Base-by-base conservation (phyloP, 2,329 filamentous ascomycete genomes). In the Apiospora saccharicola region DNA sequence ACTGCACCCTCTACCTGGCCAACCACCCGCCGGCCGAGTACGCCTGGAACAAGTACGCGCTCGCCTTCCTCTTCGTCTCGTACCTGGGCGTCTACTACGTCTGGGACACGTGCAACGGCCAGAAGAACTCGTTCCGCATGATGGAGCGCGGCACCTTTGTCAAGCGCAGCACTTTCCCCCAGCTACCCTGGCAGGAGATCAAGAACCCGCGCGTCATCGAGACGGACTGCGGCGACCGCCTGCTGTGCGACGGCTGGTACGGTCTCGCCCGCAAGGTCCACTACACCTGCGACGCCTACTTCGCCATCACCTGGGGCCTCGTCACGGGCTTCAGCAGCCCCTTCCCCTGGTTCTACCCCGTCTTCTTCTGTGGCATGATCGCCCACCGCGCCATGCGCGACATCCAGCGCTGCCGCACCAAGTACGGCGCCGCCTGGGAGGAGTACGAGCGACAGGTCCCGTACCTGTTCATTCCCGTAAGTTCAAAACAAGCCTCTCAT, bases 101-200 rank as follows among this genome's bases (percentile, higher is more conserved):
- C 71, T 98, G 95, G 94, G 95, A 97, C 80, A 96, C 94, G 61
- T 92, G 91, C 83, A 97, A 97, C 85, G 94, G 91, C 79, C 95
- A 98, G 84, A 98, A 98, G 90, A 98, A 97, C 85, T 91, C 93
- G 75, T 98, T 96, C 90, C 91, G 95, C 71, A 90, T 92, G 75
- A 88, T 90, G 83, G 94, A 97, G 84, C 90, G 92, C 73, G 94
- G 94, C 73, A 91, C 91, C 53, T 80, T 89, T 70, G 83, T 92
- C 70, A 86, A 90, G 81, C 93, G 95, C 78, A 93, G 92, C 77
- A 92, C 94, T 3, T 97, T 98, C 85, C 95, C 95, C 6, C 93
- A 96, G 82, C 89, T 98, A n/a, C 94, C 94, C 10, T 98, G 94
- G 92, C 93, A 93, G 82, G 92, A 91, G 5, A 83, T 98, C 73